A percentile compares a stretch with the other conserved stretches of the same genome.
These are phyloP conservation scores for Nematocida parisii DNA, from an alignment of 371 early-diverging fungal genomes.

Conservation along the genomic window DNA sequence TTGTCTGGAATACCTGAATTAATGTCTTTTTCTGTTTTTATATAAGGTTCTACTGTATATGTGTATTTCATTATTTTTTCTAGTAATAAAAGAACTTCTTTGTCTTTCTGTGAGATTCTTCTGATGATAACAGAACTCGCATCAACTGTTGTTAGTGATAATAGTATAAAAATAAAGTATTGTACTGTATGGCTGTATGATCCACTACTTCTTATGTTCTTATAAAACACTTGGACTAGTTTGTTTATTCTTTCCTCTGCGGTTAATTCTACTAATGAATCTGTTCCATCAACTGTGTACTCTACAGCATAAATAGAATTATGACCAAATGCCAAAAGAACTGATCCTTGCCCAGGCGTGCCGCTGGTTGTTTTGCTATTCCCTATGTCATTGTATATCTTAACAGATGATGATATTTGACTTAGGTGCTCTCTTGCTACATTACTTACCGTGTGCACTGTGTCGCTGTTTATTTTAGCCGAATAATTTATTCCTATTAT, in stretches of 20 bases:
- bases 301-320: slow-evolving; percentile 46
- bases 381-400: slow-evolving; percentile 57
- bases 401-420: slow-evolving; percentile 15
- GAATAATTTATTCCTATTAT: slow-evolving; percentile 52
- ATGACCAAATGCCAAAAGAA: slow-evolving; percentile 22
- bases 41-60: slow-evolving; percentile 47
- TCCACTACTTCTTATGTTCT: slow-evolving; percentile 51
- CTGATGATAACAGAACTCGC: slow-evolving; percentile 35
- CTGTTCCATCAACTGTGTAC: slow-evolving; percentile 35
- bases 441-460: slow-evolving; percentile 32
- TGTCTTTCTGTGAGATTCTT: slow-evolving; percentile 4
- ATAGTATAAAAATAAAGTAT: slow-evolving; percentile 28
- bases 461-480: slow-evolving; percentile 24
- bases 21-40: slow-evolving; percentile 34
- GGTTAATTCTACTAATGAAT: slow-evolving; percentile 5
- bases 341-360: slow-evolving; percentile 33
- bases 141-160: slow-evolving; percentile 29
- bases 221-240: slow-evolving; percentile 2
- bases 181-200: slow-evolving; percentile 30
- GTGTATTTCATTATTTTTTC: slow-evolving; percentile 45
- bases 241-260: slow-evolving; percentile 13
- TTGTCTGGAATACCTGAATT: slow-evolving; percentile 29
- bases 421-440: slow-evolving; percentile 32
- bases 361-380: slow-evolving; percentile 22
- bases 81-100: slow-evolving; percentile 19